A percentile compares a stretch with the other conserved stretches of the same genome.
Evolutionary conservation across 2,329 filamentous ascomycete genomes (phyloP).

Genomic region (Colletotrichum costaricense): DNA sequence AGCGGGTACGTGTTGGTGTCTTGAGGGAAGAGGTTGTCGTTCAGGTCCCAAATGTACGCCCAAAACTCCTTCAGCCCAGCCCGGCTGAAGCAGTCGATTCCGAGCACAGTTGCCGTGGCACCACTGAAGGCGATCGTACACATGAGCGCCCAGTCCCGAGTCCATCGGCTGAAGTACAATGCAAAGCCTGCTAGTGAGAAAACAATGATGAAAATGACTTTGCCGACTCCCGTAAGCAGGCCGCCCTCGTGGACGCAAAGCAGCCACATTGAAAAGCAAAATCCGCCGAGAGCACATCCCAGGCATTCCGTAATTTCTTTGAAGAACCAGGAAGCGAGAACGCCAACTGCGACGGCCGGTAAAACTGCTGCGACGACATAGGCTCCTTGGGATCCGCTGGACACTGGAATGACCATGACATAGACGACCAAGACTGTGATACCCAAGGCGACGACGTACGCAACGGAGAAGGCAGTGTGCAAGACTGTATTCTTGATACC

Average conservation of each 20-base stretch:
- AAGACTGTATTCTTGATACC: slow-evolving; percentile 86
- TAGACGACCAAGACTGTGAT: slow-evolving; percentile 88
- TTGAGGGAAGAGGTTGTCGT: slow-evolving; percentile 82
- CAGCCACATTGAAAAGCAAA: slow-evolving; percentile 91
- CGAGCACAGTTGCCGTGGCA: slow-evolving; percentile 81
- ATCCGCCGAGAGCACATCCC: slow-evolving; percentile 89
- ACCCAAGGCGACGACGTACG: slow-evolving; percentile 77
- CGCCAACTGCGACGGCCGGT: slow-evolving; percentile 80
- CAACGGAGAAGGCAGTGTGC: slow-evolving; percentile 83
- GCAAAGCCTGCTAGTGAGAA: slow-evolving; percentile 76
- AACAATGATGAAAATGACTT: slow-evolving; percentile 79
- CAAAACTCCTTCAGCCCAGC: slow-evolving; percentile 97
- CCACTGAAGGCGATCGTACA: slow-evolving; percentile 82
- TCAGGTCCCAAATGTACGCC: slow-evolving; percentile 90
- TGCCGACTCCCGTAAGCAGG: slow-evolving; percentile 68
- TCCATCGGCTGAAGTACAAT: slow-evolving; percentile 83
- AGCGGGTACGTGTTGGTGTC: slow-evolving; percentile 83
- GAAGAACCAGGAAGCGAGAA: slow-evolving; percentile 76
- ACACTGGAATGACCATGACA: slow-evolving; percentile 84
- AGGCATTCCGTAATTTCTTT: slow-evolving; percentile 83
- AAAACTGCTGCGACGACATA: slow-evolving; percentile 84
- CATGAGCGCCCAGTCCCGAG: slow-evolving; percentile 83
- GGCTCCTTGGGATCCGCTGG: slow-evolving; percentile 81
- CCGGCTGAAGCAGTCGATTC: slow-evolving; percentile 89
- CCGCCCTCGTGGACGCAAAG: slow-evolving; percentile 82